Evolutionary conservation across 2,329 filamentous ascomycete species (phyloP), one percentile per base, ranked within the genome.

Genomic region (Paraphoma sp.): DNA sequence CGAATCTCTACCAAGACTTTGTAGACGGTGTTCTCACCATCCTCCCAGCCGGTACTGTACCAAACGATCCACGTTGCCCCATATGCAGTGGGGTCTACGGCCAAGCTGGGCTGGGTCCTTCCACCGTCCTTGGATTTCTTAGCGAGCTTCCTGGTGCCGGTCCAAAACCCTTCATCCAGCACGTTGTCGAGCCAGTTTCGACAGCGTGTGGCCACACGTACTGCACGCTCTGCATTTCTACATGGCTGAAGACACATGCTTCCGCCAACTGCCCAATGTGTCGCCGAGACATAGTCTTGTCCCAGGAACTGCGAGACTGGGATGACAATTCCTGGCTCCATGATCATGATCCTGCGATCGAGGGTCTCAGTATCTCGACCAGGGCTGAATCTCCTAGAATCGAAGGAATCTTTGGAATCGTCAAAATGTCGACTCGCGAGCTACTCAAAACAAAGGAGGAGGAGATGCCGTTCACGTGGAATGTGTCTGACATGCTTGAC

Each of bases 141-240:
- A 45, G 49, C 31, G 31, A 48, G 36, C 45, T 51, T 12, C 58
- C 46, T 11, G 44, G 18, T 14, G 18, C 40, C 16, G 28, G 18
- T 33, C 52, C 18, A 7, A 29, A 29, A 41, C 29, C 28, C 4
- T 51, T 38, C 17, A 30, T 43, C 14, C 53, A 57, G 16, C 12
- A 40, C 2, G 43, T 12, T 11, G 31, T 60, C 8, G 30, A 47
- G 42, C 33, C 48, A 4, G 43, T 45, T 4, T 50, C 18, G 11
- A 60, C 45, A 23, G 36, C 42, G 4, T 58, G 52, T 42, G 46
- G 52, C 7, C 52, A 58, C 28, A 36, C 12, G 2, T 55, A 53
- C 38, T 55, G 52, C 16, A 45, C 48, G 7, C 33, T 18, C 7
- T 55, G 45, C 45, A 41, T 60, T n/a, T 48, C 48, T 28, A 14